Evolutionary conservation across 371 early-diverging fungal genomes (phyloP), one percentile per base, ranked within the genome.

Genomic region (Nematocida ironsii): DNA sequence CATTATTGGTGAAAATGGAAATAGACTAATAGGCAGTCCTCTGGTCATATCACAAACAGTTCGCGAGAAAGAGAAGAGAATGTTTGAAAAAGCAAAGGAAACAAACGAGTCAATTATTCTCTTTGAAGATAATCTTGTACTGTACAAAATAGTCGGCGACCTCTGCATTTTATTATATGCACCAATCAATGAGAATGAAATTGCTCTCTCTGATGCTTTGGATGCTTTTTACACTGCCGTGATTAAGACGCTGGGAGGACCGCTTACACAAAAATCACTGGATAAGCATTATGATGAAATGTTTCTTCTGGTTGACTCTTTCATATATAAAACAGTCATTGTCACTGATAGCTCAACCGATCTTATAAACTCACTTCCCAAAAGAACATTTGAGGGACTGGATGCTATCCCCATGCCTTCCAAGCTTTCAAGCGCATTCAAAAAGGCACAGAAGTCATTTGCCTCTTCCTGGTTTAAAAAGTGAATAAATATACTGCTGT

Each of bases 221-320:
- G 84, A 86, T 47, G 48, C 74, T 33, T 85, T 87, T 39, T 75
- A 73, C 44, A 39, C 64, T 0, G 84, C 83, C 47, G 67, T 75
- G 2, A 45, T 72, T 16, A 68, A 57, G 72, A 20, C 84, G n/a
- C 50, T 86, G 13, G 84, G 84, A 68, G 84, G 72, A 0, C 70
- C 68, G 7, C 73, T 78, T n/a, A 74, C 71, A 23, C 68, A 72
- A 23, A 83, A 84, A 60, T 33, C 47, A 13, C 25, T 87, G 9
- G 47, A 67, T 56, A 78, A 84, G 67, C 86, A 88, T 72, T 88
- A 84, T 57, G 88, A 88, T 81, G 70, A 83, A 64, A 18, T 86
- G 20, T 58, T 84, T 16, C 57, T 85, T 25, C 50, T 85, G 9
- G 50, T 83, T 4, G 75, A 85, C 50, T 54, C 72, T 25, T 88